Percentiles rank a stretch among this genome's conserved stretches.
phyloP scores from a whole-genome alignment of 139 green algal species.

The Nannochloris sp. region DNA sequence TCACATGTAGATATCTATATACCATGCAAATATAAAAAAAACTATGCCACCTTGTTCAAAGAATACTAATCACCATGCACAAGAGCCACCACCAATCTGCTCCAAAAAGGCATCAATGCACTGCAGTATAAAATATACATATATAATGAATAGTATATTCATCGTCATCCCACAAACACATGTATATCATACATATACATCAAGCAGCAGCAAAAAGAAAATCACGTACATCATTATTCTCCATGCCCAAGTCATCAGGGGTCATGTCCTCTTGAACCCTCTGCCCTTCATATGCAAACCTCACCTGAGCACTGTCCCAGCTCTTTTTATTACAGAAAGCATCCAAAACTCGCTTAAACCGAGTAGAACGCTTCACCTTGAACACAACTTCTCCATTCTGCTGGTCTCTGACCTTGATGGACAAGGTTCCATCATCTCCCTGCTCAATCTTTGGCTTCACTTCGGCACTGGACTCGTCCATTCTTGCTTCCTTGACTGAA shows the following conservation, averaged over 20 bases:
- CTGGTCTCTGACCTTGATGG: constrained; percentile 33
- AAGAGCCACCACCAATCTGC: constrained; percentile 21
- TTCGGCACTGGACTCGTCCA: constrained; percentile 5
- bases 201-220: not conserved
- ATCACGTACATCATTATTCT: constrained; percentile 10
- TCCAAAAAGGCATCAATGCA: constrained; percentile 29
- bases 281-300: constrained; percentile 27
- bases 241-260: constrained; percentile 9
- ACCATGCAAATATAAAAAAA: too few relatives aligned
- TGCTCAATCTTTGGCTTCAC: constrained; percentile 19
- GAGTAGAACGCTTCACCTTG: constrained; percentile 29
- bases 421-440: constrained; percentile 3
- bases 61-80: not conserved
- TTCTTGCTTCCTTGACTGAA: too few relatives aligned
- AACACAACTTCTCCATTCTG: constrained; percentile 29
- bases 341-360: constrained; percentile 32
- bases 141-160: not conserved
- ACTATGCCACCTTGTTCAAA: too few relatives aligned
- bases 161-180: not conserved
- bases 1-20: too few relatives aligned
- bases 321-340: constrained; percentile 31
- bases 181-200: not conserved
- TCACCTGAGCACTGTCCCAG: constrained; percentile 11
- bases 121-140: constrained; percentile 3
- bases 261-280: constrained; percentile 3